Evolutionary conservation across 2,329 filamentous ascomycete species (phyloP).

Genomic region (Fusarium ambrosium): DNA sequence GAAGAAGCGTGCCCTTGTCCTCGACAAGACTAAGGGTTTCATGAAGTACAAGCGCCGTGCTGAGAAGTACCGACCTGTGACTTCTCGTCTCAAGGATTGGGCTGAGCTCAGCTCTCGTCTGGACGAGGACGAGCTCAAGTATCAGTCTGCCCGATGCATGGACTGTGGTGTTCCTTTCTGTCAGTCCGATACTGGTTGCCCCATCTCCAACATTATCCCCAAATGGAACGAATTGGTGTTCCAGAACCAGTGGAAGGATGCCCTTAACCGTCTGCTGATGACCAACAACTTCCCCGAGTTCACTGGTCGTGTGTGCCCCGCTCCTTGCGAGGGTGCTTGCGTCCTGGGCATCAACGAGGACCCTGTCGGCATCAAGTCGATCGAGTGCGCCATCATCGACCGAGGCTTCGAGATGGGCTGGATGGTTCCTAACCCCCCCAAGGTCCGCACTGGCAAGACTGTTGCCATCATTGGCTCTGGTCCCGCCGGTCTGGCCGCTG

Average conservation of each 20-base stretch:
- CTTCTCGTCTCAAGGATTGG: constrained; percentile 92
- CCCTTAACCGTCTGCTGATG: constrained; percentile 90
- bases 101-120: constrained; percentile 89
- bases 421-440: constrained; percentile 88
- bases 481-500: constrained; percentile 88
- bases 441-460: constrained; percentile 87
- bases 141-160: constrained; percentile 97
- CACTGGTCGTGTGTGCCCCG: constrained; percentile 95
- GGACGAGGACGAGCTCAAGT: constrained; percentile 95
- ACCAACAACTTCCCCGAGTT: constrained; percentile 99
- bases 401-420: constrained; percentile 98
- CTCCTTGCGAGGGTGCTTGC: constrained; percentile 95
- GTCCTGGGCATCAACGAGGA: constrained; percentile 97
- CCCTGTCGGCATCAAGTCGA: constrained; percentile 97
- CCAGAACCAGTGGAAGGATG: constrained; percentile 87
- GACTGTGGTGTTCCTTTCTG: constrained; percentile 99
- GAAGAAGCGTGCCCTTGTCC: constrained; percentile 89
- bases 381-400: constrained; percentile 98
- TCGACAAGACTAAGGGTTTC: constrained; percentile 98
- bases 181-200: constrained; percentile 94
- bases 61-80: constrained; percentile 91
- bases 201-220: constrained; percentile 97
- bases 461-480: constrained; percentile 93
- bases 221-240: constrained; percentile 93
- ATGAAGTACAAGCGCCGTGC: constrained; percentile 95